phyloP scores from a whole-genome alignment of 2,329 filamentous ascomycete genomes.

The Cryphonectria radicalis region DNA sequence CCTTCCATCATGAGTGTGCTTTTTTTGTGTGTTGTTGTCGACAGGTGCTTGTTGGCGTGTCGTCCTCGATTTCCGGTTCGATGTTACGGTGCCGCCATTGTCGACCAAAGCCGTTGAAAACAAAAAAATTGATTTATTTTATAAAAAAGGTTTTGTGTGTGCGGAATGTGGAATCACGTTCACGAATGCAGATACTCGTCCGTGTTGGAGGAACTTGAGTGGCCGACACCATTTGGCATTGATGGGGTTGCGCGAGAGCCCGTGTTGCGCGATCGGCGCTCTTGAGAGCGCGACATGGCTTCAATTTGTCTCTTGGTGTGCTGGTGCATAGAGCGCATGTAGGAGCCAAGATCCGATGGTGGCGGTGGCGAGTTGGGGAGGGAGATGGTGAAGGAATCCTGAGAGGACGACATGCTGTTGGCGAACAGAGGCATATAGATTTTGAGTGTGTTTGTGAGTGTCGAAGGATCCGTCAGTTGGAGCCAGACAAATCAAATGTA shows the following conservation, averaged over 20 bases:
- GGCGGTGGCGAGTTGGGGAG: slow-evolving; percentile 34
- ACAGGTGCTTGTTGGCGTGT: background rate
- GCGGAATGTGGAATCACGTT: slow-evolving; percentile 28
- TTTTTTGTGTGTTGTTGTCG: background rate
- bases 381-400: slow-evolving; percentile 32
- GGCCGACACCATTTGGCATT: slow-evolving; percentile 36
- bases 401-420: slow-evolving; percentile 33
- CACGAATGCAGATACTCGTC: slow-evolving; percentile 33
- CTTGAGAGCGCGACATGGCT: slow-evolving; percentile 51
- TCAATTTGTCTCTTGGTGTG: slow-evolving; percentile 72
- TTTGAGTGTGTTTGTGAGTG: background rate
- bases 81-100: background rate
- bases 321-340: slow-evolving; percentile 65
- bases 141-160: background rate
- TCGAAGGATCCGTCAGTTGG: background rate
- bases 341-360: slow-evolving; percentile 43
- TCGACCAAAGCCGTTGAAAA: background rate
- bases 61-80: background rate
- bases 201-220: slow-evolving; percentile 19
- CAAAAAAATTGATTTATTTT: background rate
- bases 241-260: slow-evolving; percentile 30
- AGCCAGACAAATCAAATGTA: background rate
- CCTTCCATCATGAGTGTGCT: background rate
- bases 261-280: slow-evolving; percentile 35
- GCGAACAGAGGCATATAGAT: slow-evolving; percentile 27